These are phyloP conservation scores for Fallopia convolvulus DNA, from an alignment of 148 eudicot genomes.

Conservation along the genomic window DNA sequence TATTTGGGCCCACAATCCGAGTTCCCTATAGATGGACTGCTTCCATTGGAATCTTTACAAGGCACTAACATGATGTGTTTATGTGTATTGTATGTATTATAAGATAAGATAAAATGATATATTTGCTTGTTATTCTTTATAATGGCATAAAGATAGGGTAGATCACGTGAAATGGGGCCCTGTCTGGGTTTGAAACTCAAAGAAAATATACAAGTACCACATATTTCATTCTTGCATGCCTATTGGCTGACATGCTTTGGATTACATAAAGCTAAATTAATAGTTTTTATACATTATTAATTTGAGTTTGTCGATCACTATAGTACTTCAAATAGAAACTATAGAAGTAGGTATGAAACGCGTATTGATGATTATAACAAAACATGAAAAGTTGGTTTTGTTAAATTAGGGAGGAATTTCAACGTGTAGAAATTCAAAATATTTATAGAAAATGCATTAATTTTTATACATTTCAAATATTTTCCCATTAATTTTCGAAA, in stretches of 20 bases:
- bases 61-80: slow-evolving; percentile 11
- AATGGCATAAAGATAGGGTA: slow-evolving; percentile 5
- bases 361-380: background rate
- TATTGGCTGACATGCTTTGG: slow-evolving; percentile 9
- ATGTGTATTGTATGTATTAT: background rate
- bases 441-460: background rate
- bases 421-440: background rate
- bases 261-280: background rate
- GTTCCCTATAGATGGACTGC: background rate
- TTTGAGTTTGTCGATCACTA: background rate
- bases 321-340: background rate
- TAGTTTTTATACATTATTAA: background rate
- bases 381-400: background rate
- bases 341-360: background rate
- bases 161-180: slow-evolving; percentile 14
- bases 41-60: background rate
- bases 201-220: background rate
- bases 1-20: background rate
- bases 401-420: background rate
- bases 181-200: slow-evolving; percentile 7
- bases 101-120: slow-evolving; percentile 7
- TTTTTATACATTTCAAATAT: too few relatives aligned
- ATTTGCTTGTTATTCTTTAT: slow-evolving; percentile 7
- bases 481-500: too few relatives aligned
- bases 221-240: background rate